Percentiles rank a stretch among this genome's conserved stretches.
Evolutionary conservation across 2,329 filamentous ascomycete species (phyloP).

Genomic region (Alternaria sp.): DNA sequence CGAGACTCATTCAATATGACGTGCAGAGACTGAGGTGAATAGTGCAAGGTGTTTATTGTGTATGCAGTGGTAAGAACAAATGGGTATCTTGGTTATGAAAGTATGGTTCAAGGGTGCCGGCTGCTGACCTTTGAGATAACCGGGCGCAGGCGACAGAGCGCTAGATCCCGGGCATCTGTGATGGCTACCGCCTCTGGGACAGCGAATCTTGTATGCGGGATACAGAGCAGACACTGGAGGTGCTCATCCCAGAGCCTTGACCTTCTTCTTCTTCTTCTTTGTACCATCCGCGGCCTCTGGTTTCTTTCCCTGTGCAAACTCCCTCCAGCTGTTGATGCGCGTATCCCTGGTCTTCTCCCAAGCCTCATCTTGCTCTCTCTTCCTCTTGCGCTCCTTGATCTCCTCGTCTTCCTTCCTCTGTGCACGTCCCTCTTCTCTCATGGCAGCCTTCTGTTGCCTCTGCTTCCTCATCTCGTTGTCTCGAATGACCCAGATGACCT

Average conservation of each 20-base stretch:
- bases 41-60: background rate
- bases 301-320: slow-evolving; percentile 75
- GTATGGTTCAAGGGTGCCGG: background rate
- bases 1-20: background rate
- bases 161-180: background rate
- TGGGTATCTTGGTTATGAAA: slow-evolving; percentile 3
- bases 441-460: slow-evolving; percentile 87
- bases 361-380: slow-evolving; percentile 87
- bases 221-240: background rate
- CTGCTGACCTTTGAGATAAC: background rate
- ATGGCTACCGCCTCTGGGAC: background rate
- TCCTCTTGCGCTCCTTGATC: slow-evolving; percentile 65
- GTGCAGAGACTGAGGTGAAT: background rate
- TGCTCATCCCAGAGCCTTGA: slow-evolving; percentile 59
- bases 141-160: background rate
- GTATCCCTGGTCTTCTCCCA: slow-evolving; percentile 94
- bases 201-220: background rate
- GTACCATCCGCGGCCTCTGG: slow-evolving; percentile 56
- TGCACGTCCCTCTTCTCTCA: slow-evolving; percentile 95
- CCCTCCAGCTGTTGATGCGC: slow-evolving; percentile 91
- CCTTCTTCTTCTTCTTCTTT: slow-evolving; percentile 60
- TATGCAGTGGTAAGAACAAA: background rate
- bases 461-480: slow-evolving; percentile 88
- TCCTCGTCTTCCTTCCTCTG: slow-evolving; percentile 87
- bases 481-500: slow-evolving; percentile 86